Percentiles rank a stretch among this genome's conserved stretches.
Evolutionary conservation across 2,329 filamentous ascomycete genomes (phyloP).

Genomic region (Neofusicoccum kwambonambiense): DNA sequence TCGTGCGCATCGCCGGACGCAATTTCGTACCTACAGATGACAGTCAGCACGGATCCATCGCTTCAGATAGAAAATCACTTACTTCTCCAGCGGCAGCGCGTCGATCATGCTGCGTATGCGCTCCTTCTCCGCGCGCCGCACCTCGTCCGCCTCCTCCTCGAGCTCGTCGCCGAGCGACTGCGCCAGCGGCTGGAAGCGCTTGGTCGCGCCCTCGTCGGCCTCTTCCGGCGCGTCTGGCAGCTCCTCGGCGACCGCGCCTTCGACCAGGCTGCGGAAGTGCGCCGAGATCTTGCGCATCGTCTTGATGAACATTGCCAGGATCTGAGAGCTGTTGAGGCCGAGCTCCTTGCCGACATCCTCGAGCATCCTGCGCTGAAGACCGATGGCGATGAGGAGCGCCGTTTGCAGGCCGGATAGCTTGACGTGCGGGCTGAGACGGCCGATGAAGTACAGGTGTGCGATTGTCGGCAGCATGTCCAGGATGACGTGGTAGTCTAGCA

Average conservation of each 20-base stretch:
- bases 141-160: slow-evolving; percentile 76
- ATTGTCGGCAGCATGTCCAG: slow-evolving; percentile 86
- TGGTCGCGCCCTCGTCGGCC: slow-evolving; percentile 57
- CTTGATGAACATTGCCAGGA: slow-evolving; percentile 97
- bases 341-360: slow-evolving; percentile 79
- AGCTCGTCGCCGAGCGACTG: slow-evolving; percentile 76
- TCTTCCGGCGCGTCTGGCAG: slow-evolving; percentile 45
- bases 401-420: slow-evolving; percentile 80
- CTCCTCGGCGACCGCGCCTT: slow-evolving; percentile 59
- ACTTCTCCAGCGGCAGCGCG: slow-evolving; percentile 83
- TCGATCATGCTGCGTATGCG: slow-evolving; percentile 88
- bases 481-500: slow-evolving; percentile 97
- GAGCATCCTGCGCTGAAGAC: slow-evolving; percentile 85
- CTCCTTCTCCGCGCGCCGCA: slow-evolving; percentile 67
- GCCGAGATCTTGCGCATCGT: slow-evolving; percentile 82
- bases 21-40: slow-evolving; percentile 37
- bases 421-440: slow-evolving; percentile 65
- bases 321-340: slow-evolving; percentile 69
- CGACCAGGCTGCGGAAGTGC: slow-evolving; percentile 73
- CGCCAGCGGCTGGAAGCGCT: slow-evolving; percentile 67
- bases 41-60: too few relatives aligned
- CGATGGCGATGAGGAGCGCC: slow-evolving; percentile 77
- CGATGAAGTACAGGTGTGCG: slow-evolving; percentile 80
- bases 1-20: slow-evolving; percentile 47
- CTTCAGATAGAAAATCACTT: slow-evolving; percentile 40